Base-by-base conservation (phyloP, 169 alveolate species). In the Cyclospora cayetanensis region DNA sequence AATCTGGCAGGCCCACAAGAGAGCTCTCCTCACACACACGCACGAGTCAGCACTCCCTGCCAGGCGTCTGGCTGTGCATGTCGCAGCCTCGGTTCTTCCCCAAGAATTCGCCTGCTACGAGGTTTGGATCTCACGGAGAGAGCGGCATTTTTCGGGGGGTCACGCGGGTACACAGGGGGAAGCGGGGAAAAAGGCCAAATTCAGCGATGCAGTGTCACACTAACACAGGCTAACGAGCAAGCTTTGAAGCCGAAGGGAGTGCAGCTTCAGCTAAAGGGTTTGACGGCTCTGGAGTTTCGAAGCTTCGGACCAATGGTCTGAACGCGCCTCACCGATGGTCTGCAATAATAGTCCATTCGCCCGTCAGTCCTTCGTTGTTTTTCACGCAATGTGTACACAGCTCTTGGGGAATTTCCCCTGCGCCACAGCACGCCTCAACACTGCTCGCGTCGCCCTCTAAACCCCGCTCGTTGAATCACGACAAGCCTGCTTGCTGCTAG, bases 391-490 rank as follows among this genome's bases (percentile, higher is more conserved):
- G 20, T 0, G 60, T 22, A 12, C 11, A 22, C 11, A 46, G 60
- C 20, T 46, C 60, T 46, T 46, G 25, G 20, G 60, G 60, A 15
- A 46, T 0, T 46, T 46, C 60, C 20, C 60, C 60, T 46, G 60
- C 60, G 20, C 25, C 60, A 46, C 11, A 46, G 25, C 60, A 12
- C 20, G 20, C 11, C 11, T 22, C n/a, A 65, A 65, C 76, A 35
- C 76, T 65, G 31, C n/a, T 27, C 76, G 42, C 76, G n/a, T 27
- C n/a, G 31, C 76, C 76, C 76, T 65, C 77, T 65, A 65, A 65
- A 65, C 77, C 77, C 77, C 31, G 7, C 25, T 29, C 39, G 15
- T 20, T 65, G 4, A 27, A n/a, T 22, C 42, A 4, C 25, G 68
- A 31, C 5, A 4, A 11, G 4, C 25, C 2, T 11, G 20, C 25